These are phyloP conservation scores for Salinomyces thailandicus DNA, from an alignment of 2,329 filamentous ascomycete genomes.

Conservation along the genomic window DNA sequence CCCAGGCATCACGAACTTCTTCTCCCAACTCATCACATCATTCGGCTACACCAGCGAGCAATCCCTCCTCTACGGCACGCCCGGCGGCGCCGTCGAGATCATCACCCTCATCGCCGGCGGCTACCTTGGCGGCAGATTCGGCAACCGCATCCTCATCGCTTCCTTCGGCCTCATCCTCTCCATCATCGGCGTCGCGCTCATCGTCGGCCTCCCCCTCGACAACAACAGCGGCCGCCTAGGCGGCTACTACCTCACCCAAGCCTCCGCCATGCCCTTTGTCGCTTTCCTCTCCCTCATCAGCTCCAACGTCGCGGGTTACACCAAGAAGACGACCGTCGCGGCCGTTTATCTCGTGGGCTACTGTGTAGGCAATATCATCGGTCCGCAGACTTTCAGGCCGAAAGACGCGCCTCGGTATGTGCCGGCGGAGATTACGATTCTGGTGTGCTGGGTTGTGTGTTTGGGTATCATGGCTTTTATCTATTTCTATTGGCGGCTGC, in stretches of 20 bases:
- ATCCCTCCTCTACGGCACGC: conserved; percentile 54
- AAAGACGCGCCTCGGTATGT: conserved; percentile 50
- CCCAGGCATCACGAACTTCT: conserved; percentile 49
- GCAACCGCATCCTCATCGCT: conserved; percentile 48
- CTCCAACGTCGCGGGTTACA: conserved; percentile 46
- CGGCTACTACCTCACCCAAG: conserved; percentile 56
- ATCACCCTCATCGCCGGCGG: conserved; percentile 46
- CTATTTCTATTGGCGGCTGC: conserved; percentile 48
- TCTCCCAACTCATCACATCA: conserved; percentile 48
- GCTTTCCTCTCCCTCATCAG: conserved; percentile 53
- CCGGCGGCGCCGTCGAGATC: conserved; percentile 55
- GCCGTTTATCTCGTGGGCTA: conserved; percentile 38
- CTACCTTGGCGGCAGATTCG: conserved; percentile 46
- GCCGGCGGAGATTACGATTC: conserved; percentile 53
- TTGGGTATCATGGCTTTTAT: conserved; percentile 50
- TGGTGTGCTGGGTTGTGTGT: conserved; percentile 47
- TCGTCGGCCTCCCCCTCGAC: conserved; percentile 50
- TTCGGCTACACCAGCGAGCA: conserved; percentile 57
- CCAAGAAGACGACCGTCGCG: conserved; percentile 50
- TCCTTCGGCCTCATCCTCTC: conserved; percentile 42
- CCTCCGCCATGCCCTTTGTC: conserved; percentile 52
- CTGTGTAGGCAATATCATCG: conserved; percentile 16
- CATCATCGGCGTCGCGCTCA: conserved; percentile 54
- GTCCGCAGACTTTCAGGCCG: conserved; percentile 46
- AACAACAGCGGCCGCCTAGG: conserved; percentile 48